phyloP scores from a whole-genome alignment of 2,329 filamentous ascomycete species.

The Exophiala sp. region DNA sequence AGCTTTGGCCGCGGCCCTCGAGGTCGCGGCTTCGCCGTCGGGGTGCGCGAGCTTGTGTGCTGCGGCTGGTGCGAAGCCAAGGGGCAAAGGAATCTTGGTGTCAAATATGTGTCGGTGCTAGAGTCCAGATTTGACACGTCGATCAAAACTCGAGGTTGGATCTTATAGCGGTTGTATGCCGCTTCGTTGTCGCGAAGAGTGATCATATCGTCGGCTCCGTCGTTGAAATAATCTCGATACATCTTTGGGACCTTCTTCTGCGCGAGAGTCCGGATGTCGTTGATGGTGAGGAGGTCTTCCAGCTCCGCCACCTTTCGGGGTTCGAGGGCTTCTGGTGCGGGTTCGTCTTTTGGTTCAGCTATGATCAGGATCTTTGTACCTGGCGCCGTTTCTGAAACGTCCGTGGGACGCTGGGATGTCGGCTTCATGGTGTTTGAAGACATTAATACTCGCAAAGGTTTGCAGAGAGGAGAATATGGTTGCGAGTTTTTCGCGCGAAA shows the following conservation, averaged over 20 bases:
- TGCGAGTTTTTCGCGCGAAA: too few relatives aligned
- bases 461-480: too few relatives aligned
- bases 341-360: too few relatives aligned
- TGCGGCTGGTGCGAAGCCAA: slow-evolving; percentile 44
- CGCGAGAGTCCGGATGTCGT: background rate
- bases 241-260: too few relatives aligned
- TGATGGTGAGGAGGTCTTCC: too few relatives aligned
- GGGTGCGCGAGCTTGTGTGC: slow-evolving; percentile 10
- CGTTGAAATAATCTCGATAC: background rate
- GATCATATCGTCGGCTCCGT: background rate
- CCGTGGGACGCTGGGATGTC: too few relatives aligned
- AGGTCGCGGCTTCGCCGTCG: slow-evolving; percentile 51
- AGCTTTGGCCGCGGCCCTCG: slow-evolving; percentile 43
- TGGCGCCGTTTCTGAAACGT: too few relatives aligned
- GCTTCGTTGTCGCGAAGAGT: background rate
- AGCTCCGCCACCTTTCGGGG: background rate
- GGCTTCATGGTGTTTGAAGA: too few relatives aligned
- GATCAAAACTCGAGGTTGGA: slow-evolving; percentile 46
- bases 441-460: too few relatives aligned
- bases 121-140: slow-evolving; percentile 40
- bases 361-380: too few relatives aligned
- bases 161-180: background rate
- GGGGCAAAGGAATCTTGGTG: slow-evolving; percentile 34
- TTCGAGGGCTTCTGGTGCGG: too few relatives aligned
- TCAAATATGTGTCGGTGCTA: slow-evolving; percentile 32